Percentiles rank a stretch among this genome's conserved stretches.
phyloP scores from a whole-genome alignment of 2,329 filamentous ascomycete genomes.

The Tolypocladium endophyticum region DNA sequence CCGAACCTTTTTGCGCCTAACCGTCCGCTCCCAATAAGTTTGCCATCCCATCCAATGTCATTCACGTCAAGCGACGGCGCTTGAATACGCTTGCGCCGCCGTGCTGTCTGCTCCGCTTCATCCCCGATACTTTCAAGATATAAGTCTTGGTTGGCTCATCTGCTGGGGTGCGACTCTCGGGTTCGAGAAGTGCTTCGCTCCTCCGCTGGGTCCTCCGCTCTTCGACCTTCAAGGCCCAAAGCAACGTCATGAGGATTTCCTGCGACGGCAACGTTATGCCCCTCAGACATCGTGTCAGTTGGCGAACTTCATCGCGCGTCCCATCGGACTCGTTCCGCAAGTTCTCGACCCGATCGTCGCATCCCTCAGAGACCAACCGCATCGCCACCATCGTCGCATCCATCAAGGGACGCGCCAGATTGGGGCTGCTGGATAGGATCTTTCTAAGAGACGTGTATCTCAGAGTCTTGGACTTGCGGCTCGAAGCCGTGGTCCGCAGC shows the following conservation, averaged over 20 bases:
- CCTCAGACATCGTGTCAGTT: slow-evolving; percentile 25
- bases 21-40: slow-evolving; percentile 2
- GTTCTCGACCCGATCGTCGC: slow-evolving; percentile 33
- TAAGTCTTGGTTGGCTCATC: slow-evolving; percentile 12
- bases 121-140: slow-evolving; percentile 12
- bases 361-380: slow-evolving; percentile 57
- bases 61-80: slow-evolving; percentile 12
- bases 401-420: slow-evolving; percentile 61
- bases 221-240: slow-evolving; percentile 35
- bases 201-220: slow-evolving; percentile 21
- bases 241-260: slow-evolving; percentile 36
- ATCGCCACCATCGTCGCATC: slow-evolving; percentile 66
- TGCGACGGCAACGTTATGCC: slow-evolving; percentile 31
- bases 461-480: slow-evolving; percentile 44
- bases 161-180: slow-evolving; percentile 13
- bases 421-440: slow-evolving; percentile 64
- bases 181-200: slow-evolving; percentile 10
- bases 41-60: slow-evolving; percentile 7
- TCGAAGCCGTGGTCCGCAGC: slow-evolving; percentile 41
- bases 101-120: slow-evolving; percentile 10
- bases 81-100: slow-evolving; percentile 6
- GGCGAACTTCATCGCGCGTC: slow-evolving; percentile 25
- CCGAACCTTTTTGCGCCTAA: slow-evolving; percentile 5
- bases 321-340: slow-evolving; percentile 19
- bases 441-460: slow-evolving; percentile 51